Evolutionary conservation across 2,329 filamentous ascomycete species (phyloP), one percentile per base, ranked within the genome.

Genomic region (Venturiaceae sp.): DNA sequence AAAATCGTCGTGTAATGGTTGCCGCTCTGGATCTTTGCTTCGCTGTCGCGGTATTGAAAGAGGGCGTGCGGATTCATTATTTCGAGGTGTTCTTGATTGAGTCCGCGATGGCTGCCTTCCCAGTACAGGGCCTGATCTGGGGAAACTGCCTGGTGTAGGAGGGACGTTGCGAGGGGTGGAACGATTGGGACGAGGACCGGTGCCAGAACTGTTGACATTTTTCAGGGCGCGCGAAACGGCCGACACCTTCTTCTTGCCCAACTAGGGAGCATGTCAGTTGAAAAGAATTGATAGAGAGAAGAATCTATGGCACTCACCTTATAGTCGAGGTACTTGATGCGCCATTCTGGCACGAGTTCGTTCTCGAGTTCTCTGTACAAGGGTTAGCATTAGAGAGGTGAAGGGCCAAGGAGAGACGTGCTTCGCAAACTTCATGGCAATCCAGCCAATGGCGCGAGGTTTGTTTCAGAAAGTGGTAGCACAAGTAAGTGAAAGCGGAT

Each of bases 331-430:
- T 96, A 97, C 73, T 96, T 95, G 71, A 86, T 82, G 67, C 88
- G 84, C 92, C 92, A 97, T 82, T 97, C 92, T 69, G 92, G 92
- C 63, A 96, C 90, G 57, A 91, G 82, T 66, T 95, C 88, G 68
- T 88, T 83, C 69, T 96, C 90, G 62, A 96, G 80, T 75, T 95
- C 90, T 69, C 81, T 84, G 59, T 55, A 26, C 61, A 26, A 26
- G 63, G 60, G 37, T 61, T n/a, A n/a, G n/a, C n/a, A n/a, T n/a
- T n/a, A n/a, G 59, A 57, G 55, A 58, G 46, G 32, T 33, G 58
- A 60, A 60, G 52, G 5, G 54, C 41, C 23, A 33, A 26, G 32
- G 47, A 32, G 53, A 46, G 46, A 69, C 73, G 59, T 69, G 83
- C 81, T 83, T 83, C 69, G 81, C 81, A 67, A 83, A 84, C 71